These are phyloP conservation scores for Barbarea vulgaris DNA, from an alignment of 345 rosid species.

Conservation along the genomic window DNA sequence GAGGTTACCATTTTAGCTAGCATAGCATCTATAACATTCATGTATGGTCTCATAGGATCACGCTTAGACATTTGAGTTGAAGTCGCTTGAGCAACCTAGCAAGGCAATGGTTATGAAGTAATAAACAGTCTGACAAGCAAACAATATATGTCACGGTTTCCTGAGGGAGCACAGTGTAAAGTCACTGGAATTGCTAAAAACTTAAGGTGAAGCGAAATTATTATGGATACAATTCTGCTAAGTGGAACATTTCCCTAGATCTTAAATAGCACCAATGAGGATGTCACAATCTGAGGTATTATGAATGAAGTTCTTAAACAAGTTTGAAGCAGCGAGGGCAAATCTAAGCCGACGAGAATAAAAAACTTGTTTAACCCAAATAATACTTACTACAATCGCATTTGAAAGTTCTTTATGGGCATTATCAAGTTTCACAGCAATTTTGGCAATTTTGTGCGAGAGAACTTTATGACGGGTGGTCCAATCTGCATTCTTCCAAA, in stretches of 20 bases:
- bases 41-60: slow-evolving; percentile 95
- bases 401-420: slow-evolving; percentile 98
- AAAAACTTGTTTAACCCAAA: not conserved
- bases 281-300: not conserved
- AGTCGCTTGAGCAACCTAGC: slow-evolving; percentile 98
- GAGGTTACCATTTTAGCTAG: slow-evolving; percentile 73
- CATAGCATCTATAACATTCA: slow-evolving; percentile 95
- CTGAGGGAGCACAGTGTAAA: not conserved
- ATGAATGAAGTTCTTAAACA: slow-evolving; percentile 1
- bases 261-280: slow-evolving; percentile 9
- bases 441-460: slow-evolving; percentile 95
- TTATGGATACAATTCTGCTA: slow-evolving; percentile 2
- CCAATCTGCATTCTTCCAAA: slow-evolving; percentile 96
- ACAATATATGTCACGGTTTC: not conserved
- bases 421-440: slow-evolving; percentile 96
- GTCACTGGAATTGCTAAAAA: slow-evolving; percentile 5
- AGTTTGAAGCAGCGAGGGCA: not conserved
- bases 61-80: slow-evolving; percentile 99
- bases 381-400: slow-evolving; percentile 85
- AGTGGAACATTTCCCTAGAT: slow-evolving; percentile 11
- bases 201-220: not conserved
- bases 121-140: slow-evolving; percentile 8
- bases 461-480: slow-evolving; percentile 91
- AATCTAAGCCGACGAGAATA: not conserved
- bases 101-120: slow-evolving; percentile 26